phyloP scores from a whole-genome alignment of 108 stramenopile species.

The Phaeodactylum tricornutum region DNA sequence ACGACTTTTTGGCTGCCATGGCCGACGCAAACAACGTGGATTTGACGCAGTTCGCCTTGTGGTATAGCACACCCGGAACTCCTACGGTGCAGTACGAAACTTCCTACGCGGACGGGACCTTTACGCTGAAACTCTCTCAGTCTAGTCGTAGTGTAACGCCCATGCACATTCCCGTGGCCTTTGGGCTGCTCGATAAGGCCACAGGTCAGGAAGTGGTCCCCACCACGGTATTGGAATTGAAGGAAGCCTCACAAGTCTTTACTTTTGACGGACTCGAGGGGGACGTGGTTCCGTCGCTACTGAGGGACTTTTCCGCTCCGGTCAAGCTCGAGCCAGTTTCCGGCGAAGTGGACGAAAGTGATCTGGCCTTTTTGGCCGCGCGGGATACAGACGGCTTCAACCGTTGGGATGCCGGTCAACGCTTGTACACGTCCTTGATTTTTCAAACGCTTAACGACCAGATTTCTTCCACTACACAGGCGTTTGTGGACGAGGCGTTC shows the following conservation, averaged over 20 bases:
- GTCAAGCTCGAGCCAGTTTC: slow-evolving; percentile 68
- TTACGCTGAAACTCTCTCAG: slow-evolving; percentile 50
- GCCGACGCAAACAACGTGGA: slow-evolving; percentile 92
- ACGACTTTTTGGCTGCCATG: slow-evolving; percentile 95
- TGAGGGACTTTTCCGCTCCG: slow-evolving; percentile 91
- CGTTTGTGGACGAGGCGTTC: slow-evolving; percentile 48
- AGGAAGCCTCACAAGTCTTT: slow-evolving; percentile 74
- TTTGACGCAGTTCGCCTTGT: slow-evolving; percentile 71
- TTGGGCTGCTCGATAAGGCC: slow-evolving; percentile 82
- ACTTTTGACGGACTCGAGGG: slow-evolving; percentile 53
- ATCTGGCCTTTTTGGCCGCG: slow-evolving; percentile 73
- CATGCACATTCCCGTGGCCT: slow-evolving; percentile 88
- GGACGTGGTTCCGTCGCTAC: slow-evolving; percentile 81
- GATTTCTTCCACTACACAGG: slow-evolving; percentile 18
- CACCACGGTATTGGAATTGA: slow-evolving; percentile 76
- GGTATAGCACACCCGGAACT: slow-evolving; percentile 94
- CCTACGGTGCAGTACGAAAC: slow-evolving; percentile 67
- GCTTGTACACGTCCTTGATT: slow-evolving; percentile 40
- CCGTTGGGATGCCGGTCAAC: slow-evolving; percentile 85
- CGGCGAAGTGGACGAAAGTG: slow-evolving; percentile 37
- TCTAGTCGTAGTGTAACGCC: slow-evolving; percentile 36
- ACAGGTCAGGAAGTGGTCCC: slow-evolving; percentile 74
- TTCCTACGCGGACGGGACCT: slow-evolving; percentile 66
- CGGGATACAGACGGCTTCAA: slow-evolving; percentile 91
- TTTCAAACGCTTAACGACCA: slow-evolving; percentile 41